phyloP scores from a whole-genome alignment of 2,329 filamentous ascomycete genomes.

The Fusarium pseudocircinatum region DNA sequence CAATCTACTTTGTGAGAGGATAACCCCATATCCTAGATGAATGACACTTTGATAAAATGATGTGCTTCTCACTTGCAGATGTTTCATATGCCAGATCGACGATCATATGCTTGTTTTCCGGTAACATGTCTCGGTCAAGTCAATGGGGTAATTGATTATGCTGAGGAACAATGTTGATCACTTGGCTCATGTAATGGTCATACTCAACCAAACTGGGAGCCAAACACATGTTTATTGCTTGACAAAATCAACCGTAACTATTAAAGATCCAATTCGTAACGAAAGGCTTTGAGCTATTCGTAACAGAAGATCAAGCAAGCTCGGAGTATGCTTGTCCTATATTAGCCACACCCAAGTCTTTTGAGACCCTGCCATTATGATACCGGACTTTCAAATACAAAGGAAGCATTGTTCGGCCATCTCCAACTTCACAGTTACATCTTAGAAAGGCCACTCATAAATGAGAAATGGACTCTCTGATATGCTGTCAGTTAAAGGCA shows the following conservation, averaged over 20 bases:
- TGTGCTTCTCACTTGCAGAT: neutral
- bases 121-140: neutral
- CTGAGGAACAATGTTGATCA: neutral
- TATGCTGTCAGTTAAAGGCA: neutral
- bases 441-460: neutral
- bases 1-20: conserved; percentile 68
- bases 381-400: neutral
- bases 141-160: neutral
- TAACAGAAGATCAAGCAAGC: neutral
- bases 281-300: neutral
- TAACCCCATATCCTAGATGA: conserved; percentile 54
- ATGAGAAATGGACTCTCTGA: neutral
- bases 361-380: neutral
- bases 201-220: neutral
- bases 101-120: neutral
- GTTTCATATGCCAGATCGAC: neutral
- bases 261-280: neutral
- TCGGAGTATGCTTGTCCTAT: neutral
- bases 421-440: neutral
- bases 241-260: neutral
- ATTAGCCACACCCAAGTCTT: neutral
- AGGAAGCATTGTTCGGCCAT: neutral
- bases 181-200: neutral
- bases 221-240: neutral
- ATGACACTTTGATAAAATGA: neutral